These are phyloP conservation scores for Picocystis sp. DNA, from an alignment of 163 green algal genomes.

Conservation along the genomic window DNA sequence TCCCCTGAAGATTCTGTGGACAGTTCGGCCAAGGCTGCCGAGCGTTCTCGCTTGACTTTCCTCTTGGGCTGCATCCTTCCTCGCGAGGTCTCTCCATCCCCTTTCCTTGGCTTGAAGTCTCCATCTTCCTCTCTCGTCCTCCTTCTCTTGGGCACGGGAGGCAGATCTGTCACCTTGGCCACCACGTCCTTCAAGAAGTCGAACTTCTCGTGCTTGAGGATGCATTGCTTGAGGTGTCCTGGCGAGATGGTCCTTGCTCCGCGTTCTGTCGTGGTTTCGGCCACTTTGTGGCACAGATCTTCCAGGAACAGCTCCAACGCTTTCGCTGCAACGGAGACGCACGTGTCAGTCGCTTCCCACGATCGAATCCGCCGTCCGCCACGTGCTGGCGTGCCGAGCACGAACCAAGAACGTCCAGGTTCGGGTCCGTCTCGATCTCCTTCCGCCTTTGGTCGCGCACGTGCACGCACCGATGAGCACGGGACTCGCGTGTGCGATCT, in stretches of 20 bases:
- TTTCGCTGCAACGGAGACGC: slow-evolving; percentile 16
- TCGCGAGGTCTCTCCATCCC: too few species aligned
- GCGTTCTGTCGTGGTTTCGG: slow-evolving; percentile 12
- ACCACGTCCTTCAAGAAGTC: slow-evolving; percentile 16
- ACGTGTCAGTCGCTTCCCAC: not conserved
- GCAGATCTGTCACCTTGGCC: not conserved
- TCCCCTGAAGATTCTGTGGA: too few species aligned
- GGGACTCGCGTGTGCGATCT: slow-evolving; percentile 23
- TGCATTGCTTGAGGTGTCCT: slow-evolving; percentile 12
- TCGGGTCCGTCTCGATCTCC: too few species aligned
- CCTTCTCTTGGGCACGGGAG: too few species aligned
- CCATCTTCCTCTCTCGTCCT: too few species aligned
- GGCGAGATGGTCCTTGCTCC: slow-evolving; percentile 17
- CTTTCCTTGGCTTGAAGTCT: too few species aligned
- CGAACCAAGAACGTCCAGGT: too few species aligned
- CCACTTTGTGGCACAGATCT: slow-evolving; percentile 20
- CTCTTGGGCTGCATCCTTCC: too few species aligned
- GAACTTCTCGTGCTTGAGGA: slow-evolving; percentile 8
- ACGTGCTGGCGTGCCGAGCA: too few species aligned
- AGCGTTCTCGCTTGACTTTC: too few species aligned
- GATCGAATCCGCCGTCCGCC: not conserved
- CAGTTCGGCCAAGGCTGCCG: too few species aligned
- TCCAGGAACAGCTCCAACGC: slow-evolving; percentile 26
- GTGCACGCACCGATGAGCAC: slow-evolving; percentile 15
- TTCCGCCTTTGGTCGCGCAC: too few species aligned